Evolutionary conservation across 306 rosid species (phyloP), one percentile per base, ranked within the genome.

Genomic region (Cotoneaster glaucophyllus): DNA sequence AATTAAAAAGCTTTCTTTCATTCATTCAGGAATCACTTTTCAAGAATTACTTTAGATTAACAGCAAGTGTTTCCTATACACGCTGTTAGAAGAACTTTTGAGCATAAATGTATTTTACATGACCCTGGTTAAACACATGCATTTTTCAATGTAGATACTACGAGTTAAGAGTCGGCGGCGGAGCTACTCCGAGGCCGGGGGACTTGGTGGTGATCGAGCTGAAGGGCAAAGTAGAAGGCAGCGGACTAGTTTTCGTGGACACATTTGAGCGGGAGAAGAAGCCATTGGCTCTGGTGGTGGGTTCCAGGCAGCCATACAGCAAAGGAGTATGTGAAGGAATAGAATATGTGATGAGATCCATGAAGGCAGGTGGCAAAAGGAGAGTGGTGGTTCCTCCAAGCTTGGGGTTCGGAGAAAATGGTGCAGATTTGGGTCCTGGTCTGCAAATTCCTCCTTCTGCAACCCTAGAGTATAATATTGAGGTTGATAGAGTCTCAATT

Each of bases 321-420:
- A 95, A 88, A 63, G 99, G 97, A 75, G 73, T 92, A 50, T 92
- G 99, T 85, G 97, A 95, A 86, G 97, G 99, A 45, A 79, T 95
- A 71, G 97, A 95, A 69, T 81, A 78, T 85, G 90, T 86, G 9
- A 65, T 92, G 2, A 86, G 77, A 75, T 80, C 84, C 53, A 95
- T 92, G 97, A 95, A 90, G 82, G 88, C 92, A 31, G 98, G 99
- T 8, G 97, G 97, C 13, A 90, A 84, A 79, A 85, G 96, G 76
- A 92, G 88, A 74, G 92, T 92, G 4, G 75, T 86, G 9, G 76
- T 95, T 71, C 99, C 97, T 75, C 90, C 97, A 15, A 52, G 58
- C 39, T 83, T 89, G 67, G 98, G 97, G 32, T 95, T 90, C 77
- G 79, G 97, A 78, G 96, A 95, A 45, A 74, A 83, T 41, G 97